Conservation (phyloP, 176 grass and related monocot genomes). For the barley (Hordeum vulgare) region DNA sequence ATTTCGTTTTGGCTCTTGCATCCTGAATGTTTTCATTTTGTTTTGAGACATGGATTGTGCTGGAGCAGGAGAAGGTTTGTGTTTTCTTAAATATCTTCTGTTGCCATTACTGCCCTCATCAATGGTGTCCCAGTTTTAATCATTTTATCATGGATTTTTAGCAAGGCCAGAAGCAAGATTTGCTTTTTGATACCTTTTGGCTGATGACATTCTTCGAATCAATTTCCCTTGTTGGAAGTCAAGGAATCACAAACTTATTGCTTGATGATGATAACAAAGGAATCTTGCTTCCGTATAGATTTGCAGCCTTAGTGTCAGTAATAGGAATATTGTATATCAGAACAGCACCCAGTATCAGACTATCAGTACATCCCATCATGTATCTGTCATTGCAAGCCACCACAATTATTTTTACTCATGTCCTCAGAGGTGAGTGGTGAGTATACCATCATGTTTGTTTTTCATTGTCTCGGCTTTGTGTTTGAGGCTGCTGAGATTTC, state of each 20-base stretch:
- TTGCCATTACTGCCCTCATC: background rate
- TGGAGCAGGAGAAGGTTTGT: constrained; percentile 85
- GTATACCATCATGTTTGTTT: constrained; percentile 15
- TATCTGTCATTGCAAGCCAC: constrained; percentile 68
- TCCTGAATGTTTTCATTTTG: too few species aligned
- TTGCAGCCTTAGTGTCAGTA: constrained; percentile 56
- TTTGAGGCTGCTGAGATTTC: background rate
- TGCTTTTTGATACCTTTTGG: constrained; percentile 79
- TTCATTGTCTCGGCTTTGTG: background rate
- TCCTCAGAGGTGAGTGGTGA: constrained; percentile 82
- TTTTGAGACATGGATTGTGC: constrained; percentile 72
- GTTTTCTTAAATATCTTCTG: background rate
- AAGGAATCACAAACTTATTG: too few species aligned
- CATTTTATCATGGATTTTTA: constrained; percentile 62
- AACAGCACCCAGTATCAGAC: constrained; percentile 54
- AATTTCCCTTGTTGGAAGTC: too few species aligned
- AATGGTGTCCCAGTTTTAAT: too few species aligned
- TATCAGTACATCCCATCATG: constrained; percentile 48
- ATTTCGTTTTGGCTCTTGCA: too few species aligned
- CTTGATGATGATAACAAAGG: constrained; percentile 24
- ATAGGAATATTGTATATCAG: constrained; percentile 58
- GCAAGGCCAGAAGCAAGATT: constrained; percentile 84
- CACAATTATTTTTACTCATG: constrained; percentile 83
- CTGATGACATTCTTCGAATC: constrained; percentile 81
- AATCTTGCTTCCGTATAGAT: constrained; percentile 43